Conservation (phyloP, 805 yeast genomes). For the Candida tallmaniae region DNA sequence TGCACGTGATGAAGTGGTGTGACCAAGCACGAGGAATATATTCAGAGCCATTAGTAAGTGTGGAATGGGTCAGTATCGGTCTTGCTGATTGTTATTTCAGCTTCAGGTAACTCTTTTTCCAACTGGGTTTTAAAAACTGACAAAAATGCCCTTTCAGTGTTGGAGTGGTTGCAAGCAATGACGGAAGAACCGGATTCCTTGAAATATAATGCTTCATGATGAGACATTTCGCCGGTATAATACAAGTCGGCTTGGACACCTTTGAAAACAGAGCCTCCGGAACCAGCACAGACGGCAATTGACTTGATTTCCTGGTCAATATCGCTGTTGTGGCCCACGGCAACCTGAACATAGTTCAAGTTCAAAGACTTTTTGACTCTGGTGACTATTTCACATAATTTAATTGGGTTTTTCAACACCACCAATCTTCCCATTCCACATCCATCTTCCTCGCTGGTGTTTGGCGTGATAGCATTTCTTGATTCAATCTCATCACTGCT, state of each 20-base stretch:
- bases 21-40: too few species aligned
- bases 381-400: constrained; percentile 42
- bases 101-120: constrained; percentile 35
- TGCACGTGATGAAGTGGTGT: too few species aligned
- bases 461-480: constrained; percentile 42
- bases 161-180: constrained; percentile 81
- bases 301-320: constrained; percentile 38
- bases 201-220: constrained; percentile 77
- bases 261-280: constrained; percentile 76
- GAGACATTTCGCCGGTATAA: constrained; percentile 91
- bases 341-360: constrained; percentile 60
- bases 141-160: constrained; percentile 87
- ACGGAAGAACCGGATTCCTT: constrained; percentile 70
- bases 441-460: constrained; percentile 33
- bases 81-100: constrained; percentile 46
- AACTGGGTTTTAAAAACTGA: constrained; percentile 48
- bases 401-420: constrained; percentile 38
- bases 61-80: constrained; percentile 62
- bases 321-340: constrained; percentile 25
- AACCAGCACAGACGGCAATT: constrained; percentile 92
- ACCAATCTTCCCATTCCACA: constrained; percentile 85
- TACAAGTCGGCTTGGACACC: constrained; percentile 63
- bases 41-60: constrained; percentile 21
- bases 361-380: constrained; percentile 52
- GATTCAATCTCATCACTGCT: constrained; percentile 20